Evolutionary conservation across 345 rosid species (phyloP), one percentile per base, ranked within the genome.

Genomic region (Hypericum androsaemum): DNA sequence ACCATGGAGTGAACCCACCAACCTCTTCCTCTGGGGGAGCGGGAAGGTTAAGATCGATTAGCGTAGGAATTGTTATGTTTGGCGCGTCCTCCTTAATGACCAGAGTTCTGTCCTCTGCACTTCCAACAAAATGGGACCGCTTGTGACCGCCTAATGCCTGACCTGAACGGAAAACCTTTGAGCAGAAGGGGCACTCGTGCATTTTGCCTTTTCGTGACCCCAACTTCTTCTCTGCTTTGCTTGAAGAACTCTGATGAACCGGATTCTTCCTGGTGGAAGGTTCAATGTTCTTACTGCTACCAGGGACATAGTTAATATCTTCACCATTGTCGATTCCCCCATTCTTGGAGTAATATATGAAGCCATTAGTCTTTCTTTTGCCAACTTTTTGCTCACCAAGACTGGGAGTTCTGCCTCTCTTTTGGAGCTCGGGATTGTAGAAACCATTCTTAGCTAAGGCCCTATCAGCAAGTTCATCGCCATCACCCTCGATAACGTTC

Each of bases 81-180:
- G 74, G 51, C 37, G 66, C 70, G 35, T 80, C 71, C 15, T 74
- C 78, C 63, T 67, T 70, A 35, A 81, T 65, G 59, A 77, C 78
- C 56, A 78, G 53, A 11, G 80, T 67, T 65, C 67, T 77, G 64
- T 74, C 78, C 46, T 77, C 80, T 10, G 66, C 76, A 48, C 75
- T 71, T 45, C 85, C 98, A 55, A 71, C 64, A 54, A 90, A 90
- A 73, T 90, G 98, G 68, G 98, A 86, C 75, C 96, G 78, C 80
- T 90, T 90, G 68, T 90, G 98, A 32, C 98, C 96, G 41, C 94
- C 98, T 58, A 90, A 68, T 12, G 98, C 98, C 60, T 90, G 98
- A 50, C 94, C 98, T 35, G 98, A 90, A 65, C 74, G 74, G 65
- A 90, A 90, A 48, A 82, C 84, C 72, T 80, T 82, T 57, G 63